Evolutionary conservation across 228 moss, liverwort and hornwort genomes (phyloP).

Genomic region (Sphagnum fallax): DNA sequence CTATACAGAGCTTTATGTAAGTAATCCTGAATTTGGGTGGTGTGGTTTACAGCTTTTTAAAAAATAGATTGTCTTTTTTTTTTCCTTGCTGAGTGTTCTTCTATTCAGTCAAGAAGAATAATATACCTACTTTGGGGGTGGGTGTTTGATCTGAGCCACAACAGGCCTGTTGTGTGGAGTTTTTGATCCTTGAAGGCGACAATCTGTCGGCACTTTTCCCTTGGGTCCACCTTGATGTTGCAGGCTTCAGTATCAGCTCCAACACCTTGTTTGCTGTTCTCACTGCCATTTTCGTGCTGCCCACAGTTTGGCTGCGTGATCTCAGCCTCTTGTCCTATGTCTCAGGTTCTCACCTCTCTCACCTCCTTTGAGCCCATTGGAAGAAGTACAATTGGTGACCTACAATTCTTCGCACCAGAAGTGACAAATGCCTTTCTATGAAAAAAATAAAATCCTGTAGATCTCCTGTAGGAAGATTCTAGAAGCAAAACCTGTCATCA

Average conservation of each 20-base stretch:
- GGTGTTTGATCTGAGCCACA: not conserved
- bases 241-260: constrained; percentile 47
- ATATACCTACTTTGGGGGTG: not conserved
- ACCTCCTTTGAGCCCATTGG: too few species aligned
- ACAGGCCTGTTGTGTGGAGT: constrained; percentile 96
- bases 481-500: too few species aligned
- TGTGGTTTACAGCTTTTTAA: not conserved
- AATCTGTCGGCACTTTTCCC: constrained; percentile 85
- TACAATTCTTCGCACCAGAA: too few species aligned
- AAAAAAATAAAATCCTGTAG: too few species aligned
- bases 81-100: not conserved
- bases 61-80: not conserved
- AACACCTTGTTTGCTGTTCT: constrained; percentile 45
- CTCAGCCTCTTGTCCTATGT: constrained; percentile 79
- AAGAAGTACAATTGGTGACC: too few species aligned
- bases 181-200: constrained; percentile 93
- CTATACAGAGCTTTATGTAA: constrained; percentile 89
- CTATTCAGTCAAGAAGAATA: not conserved
- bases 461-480: too few species aligned
- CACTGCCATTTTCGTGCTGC: constrained; percentile 67
- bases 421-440: too few species aligned
- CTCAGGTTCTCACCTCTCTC: constrained; percentile 43
- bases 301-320: constrained; percentile 93
- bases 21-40: constrained; percentile 4
- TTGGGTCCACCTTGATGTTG: constrained; percentile 24